Conservation (phyloP, 2,329 filamentous ascomycete genomes). For the Bipolaris cookei region DNA sequence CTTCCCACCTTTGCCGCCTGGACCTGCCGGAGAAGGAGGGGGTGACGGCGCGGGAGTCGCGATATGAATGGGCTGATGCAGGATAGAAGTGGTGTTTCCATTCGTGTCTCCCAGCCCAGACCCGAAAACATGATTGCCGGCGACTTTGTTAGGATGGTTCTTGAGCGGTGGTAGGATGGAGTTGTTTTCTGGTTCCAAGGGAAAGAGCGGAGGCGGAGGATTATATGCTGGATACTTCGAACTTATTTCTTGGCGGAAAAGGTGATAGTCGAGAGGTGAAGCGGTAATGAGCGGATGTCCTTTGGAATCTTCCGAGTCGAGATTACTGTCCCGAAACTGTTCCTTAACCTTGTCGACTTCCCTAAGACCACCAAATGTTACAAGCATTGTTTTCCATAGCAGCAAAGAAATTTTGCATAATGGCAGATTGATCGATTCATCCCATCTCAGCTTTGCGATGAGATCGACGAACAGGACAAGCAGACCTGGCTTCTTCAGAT, state of each 20-base stretch:
- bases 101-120: constrained; percentile 57
- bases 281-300: constrained; percentile 84
- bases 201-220: constrained; percentile 80
- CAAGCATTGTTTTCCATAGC: constrained; percentile 88
- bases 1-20: constrained; percentile 88
- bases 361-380: constrained; percentile 80
- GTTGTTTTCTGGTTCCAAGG: constrained; percentile 87
- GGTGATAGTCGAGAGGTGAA: constrained; percentile 92
- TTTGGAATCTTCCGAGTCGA: constrained; percentile 63
- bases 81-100: constrained; percentile 70
- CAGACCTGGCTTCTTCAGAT: constrained; percentile 63
- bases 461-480: constrained; percentile 73
- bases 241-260: constrained; percentile 94
- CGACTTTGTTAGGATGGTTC: constrained; percentile 67
- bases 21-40: constrained; percentile 84
- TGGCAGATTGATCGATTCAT: constrained; percentile 66
- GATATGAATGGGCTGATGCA: constrained; percentile 96
- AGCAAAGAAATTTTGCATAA: constrained; percentile 69
- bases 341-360: constrained; percentile 77
- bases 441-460: constrained; percentile 61
- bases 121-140: constrained; percentile 59
- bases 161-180: constrained; percentile 86
- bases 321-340: constrained; percentile 66
- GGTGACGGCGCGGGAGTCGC: constrained; percentile 97
- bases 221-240: constrained; percentile 98